A percentile compares a stretch with the other conserved stretches of the same genome.
These are phyloP conservation scores for Fagopyrum tataricum DNA, from an alignment of 148 eudicot genomes.

Conservation along the genomic window DNA sequence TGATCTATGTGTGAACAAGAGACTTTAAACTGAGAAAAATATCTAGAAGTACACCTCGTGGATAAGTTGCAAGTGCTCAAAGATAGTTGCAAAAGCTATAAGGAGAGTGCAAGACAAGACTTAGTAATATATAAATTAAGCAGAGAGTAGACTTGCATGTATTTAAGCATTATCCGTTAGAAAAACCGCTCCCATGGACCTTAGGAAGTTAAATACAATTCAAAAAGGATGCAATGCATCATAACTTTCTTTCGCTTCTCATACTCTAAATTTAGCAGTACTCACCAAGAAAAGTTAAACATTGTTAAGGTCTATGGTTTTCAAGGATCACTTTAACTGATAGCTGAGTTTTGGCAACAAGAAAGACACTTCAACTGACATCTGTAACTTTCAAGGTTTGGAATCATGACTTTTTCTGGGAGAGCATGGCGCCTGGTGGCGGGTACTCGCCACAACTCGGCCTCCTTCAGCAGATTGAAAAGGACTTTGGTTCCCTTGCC, in stretches of 20 bases:
- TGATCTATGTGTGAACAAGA: background rate
- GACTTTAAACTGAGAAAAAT: background rate
- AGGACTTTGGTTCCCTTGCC: constrained; percentile 79
- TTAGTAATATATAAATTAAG: background rate
- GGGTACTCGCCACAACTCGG: constrained; percentile 70
- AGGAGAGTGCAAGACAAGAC: constrained; percentile 1
- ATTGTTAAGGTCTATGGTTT: background rate
- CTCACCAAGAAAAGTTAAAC: background rate
- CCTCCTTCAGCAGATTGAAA: constrained; percentile 74
- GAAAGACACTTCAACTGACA: constrained; percentile 5
- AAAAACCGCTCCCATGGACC: background rate
- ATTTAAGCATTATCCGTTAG: background rate
- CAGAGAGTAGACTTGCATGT: background rate
- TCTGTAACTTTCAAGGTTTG: constrained; percentile 55
- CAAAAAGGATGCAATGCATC: background rate
- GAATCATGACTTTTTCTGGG: constrained; percentile 99
- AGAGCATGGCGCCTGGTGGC: constrained; percentile 95
- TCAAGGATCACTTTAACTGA: background rate
- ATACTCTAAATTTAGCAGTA: background rate
- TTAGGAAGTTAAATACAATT: background rate
- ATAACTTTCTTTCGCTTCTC: background rate
- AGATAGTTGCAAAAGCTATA: background rate
- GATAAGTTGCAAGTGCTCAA: background rate
- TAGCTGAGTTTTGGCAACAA: background rate
- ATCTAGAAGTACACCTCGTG: background rate